A percentile compares a stretch with the other conserved stretches of the same genome.
Evolutionary conservation across 768 basidiomycete species (phyloP).

Genomic region (Boletus sp.): DNA sequence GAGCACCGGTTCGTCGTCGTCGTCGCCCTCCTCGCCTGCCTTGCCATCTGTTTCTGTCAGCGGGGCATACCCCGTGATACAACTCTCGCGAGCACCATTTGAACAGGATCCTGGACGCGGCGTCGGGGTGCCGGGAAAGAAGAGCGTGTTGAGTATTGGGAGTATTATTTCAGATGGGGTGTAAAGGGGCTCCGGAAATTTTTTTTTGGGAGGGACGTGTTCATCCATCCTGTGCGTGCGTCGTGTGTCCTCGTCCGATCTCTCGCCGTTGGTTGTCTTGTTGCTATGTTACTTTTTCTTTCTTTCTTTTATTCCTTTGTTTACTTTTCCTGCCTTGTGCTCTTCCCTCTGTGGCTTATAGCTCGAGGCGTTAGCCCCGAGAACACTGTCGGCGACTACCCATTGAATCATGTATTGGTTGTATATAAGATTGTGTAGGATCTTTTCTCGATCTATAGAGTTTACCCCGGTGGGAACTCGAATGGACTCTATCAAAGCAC

Average conservation of each 20-base stretch:
- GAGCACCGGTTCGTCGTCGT: conserved; percentile 19
- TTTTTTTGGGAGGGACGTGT: not conserved
- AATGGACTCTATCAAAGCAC: too few relatives aligned
- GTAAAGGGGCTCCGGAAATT: not conserved
- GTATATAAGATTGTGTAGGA: conserved; percentile 4
- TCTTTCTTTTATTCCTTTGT: too few relatives aligned
- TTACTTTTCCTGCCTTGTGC: not conserved
- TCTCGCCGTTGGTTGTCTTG: not conserved
- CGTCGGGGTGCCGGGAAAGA: conserved; percentile 40
- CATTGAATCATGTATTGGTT: not conserved
- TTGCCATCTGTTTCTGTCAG: conserved; percentile 14
- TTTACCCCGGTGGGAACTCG: too few relatives aligned
- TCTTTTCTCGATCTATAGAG: not conserved
- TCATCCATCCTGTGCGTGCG: not conserved
- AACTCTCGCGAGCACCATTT: conserved; percentile 31
- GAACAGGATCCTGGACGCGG: conserved; percentile 29
- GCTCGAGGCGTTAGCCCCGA: conserved; percentile 1
- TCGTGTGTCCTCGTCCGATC: not conserved
- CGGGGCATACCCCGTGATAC: conserved; percentile 27
- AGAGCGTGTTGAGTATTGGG: conserved; percentile 66
- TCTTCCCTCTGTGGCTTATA: not conserved
- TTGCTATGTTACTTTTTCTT: not conserved
- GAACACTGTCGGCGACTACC: not conserved
- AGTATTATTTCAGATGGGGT: conserved; percentile 59
- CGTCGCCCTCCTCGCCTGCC: conserved; percentile 30